A percentile compares a stretch with the other conserved stretches of the same genome.
phyloP scores from a whole-genome alignment of 441 rosid genomes.

The Capsella rubella region DNA sequence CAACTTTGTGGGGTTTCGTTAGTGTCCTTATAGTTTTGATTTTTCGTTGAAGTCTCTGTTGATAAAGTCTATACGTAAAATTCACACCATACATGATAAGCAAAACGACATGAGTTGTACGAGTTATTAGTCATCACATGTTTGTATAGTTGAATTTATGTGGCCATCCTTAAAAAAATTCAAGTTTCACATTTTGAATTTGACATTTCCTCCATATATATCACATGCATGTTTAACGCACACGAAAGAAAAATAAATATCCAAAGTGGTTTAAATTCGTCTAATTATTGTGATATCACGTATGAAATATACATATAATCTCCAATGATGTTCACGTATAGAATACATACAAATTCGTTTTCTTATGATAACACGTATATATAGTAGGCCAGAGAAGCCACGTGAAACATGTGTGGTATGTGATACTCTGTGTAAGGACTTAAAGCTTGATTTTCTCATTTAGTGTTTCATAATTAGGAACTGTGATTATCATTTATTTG shows the following conservation, averaged over 20 bases:
- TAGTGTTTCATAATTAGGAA: neutral
- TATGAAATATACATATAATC: neutral
- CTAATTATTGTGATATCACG: neutral
- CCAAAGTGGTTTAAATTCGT: neutral
- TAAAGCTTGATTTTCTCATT: neutral
- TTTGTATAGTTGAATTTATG: neutral
- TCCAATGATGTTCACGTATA: neutral
- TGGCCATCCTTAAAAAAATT: conserved; percentile 20
- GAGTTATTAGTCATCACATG: neutral
- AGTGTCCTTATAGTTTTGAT: neutral
- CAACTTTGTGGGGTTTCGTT: conserved; percentile 12
- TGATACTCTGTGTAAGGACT: too few relatives aligned
- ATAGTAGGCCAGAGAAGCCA: neutral
- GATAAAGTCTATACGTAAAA: conserved; percentile 3
- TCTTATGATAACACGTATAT: neutral
- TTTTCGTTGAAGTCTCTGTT: neutral
- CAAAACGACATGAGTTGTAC: conserved; percentile 22
- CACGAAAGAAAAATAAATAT: neutral
- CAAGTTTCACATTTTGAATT: neutral
- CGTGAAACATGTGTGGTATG: neutral
- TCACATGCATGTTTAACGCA: conserved; percentile 6
- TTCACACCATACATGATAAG: conserved; percentile 12
- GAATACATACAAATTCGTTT: neutral
- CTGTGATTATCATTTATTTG: too few relatives aligned
- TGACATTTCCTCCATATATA: neutral